phyloP scores from a whole-genome alignment of 176 grass and related monocot species.

The Musa troglodytarum region DNA sequence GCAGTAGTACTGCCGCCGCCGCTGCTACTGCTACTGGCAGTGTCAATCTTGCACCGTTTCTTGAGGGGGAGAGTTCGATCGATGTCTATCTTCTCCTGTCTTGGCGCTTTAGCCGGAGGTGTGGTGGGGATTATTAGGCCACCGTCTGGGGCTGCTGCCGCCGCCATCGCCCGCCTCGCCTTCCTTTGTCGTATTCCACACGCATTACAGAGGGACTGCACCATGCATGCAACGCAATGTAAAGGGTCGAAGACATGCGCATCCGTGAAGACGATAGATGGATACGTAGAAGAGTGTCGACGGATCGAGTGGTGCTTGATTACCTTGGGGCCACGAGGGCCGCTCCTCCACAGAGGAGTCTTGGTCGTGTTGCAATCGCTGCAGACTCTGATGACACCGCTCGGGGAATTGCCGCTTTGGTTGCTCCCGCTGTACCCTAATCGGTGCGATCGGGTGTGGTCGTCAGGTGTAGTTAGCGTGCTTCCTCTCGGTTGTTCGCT shows the following conservation, averaged over 20 bases:
- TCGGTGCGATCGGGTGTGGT: slow-evolving; percentile 14
- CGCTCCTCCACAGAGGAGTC: slow-evolving; percentile 96
- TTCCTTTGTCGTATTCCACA: slow-evolving; percentile 96
- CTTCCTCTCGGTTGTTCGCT: slow-evolving; percentile 40
- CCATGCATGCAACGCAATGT: slow-evolving; percentile 16
- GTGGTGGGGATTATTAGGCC: not conserved
- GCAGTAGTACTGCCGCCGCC: not conserved
- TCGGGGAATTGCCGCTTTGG: slow-evolving; percentile 14
- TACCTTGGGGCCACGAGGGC: slow-evolving; percentile 95
- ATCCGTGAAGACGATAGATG: not conserved
- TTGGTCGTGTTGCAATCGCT: slow-evolving; percentile 95
- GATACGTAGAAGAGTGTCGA: too few species aligned
- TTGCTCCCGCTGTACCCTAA: slow-evolving; percentile 18
- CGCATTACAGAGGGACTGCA: slow-evolving; percentile 97
- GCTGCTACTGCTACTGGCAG: not conserved
- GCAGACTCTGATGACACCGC: slow-evolving; percentile 76
- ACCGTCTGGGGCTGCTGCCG: slow-evolving; percentile 2
- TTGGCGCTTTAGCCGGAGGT: slow-evolving; percentile 38
- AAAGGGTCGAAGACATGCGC: slow-evolving; percentile 5
- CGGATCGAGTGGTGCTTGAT: not conserved
- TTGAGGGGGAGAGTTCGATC: slow-evolving; percentile 88
- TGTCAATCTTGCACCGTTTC: slow-evolving; percentile 68
- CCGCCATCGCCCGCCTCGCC: slow-evolving; percentile 67
- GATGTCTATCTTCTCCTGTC: slow-evolving; percentile 49
- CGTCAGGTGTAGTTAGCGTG: not conserved